phyloP scores from a whole-genome alignment of 108 stramenopile genomes.

The Discostella stelligeroides region DNA sequence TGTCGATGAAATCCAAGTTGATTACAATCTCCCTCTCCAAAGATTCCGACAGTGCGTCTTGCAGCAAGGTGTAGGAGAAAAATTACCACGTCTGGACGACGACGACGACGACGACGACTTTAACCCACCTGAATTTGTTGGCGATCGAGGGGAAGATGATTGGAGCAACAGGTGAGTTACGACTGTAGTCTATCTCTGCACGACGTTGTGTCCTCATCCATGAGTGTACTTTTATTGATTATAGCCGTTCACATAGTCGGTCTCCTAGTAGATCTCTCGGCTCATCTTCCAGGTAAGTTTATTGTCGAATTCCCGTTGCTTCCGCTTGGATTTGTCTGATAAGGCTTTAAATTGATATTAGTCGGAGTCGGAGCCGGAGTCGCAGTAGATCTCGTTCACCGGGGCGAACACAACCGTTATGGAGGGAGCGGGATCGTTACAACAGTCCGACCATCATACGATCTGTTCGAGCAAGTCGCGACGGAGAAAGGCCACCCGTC shows the following conservation, averaged over 20 bases:
- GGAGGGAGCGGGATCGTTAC: constrained; percentile 3
- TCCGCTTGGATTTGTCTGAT: not conserved
- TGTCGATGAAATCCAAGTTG: not conserved
- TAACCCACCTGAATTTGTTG: constrained; percentile 4
- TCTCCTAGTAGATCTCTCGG: constrained; percentile 7
- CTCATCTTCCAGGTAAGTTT: constrained; percentile 7
- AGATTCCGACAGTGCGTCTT: not conserved
- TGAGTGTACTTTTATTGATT: not conserved
- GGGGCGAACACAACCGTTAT: not conserved
- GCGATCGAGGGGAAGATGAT: not conserved
- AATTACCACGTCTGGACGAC: not conserved
- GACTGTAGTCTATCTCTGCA: not conserved
- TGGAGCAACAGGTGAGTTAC: constrained; percentile 4
- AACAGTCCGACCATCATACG: not conserved
- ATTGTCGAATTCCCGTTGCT: not conserved
- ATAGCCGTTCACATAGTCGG: not conserved
- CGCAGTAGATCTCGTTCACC: constrained; percentile 27
- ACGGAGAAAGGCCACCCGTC: not conserved
- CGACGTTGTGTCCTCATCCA: not conserved
- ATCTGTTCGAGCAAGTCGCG: not conserved
- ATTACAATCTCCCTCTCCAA: not conserved
- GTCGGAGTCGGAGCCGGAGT: constrained; percentile 10
- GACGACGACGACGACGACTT: no score
- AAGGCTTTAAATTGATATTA: constrained; percentile 3
- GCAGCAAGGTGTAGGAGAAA: not conserved